phyloP scores from a whole-genome alignment of 345 rosid species.

The Combretum micranthum region DNA sequence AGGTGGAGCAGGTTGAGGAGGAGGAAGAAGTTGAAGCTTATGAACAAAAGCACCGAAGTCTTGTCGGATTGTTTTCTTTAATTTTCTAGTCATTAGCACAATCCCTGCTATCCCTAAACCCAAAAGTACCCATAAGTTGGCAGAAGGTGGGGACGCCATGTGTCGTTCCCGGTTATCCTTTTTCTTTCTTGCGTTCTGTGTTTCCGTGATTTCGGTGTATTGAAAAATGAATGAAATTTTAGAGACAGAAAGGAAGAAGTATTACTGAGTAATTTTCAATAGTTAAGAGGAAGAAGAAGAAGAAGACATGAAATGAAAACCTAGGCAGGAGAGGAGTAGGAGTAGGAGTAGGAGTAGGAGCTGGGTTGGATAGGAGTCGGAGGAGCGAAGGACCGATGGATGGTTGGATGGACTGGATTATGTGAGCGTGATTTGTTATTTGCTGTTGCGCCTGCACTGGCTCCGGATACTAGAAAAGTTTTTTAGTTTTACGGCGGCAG shows the following conservation, averaged over 20 bases:
- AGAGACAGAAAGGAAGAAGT: too few species aligned
- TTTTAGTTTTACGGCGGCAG: not conserved
- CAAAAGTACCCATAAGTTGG: slow-evolving; percentile 79
- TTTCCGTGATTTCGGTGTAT: too few species aligned
- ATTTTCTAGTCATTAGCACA: slow-evolving; percentile 45
- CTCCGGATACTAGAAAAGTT: not conserved
- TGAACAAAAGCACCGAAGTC: slow-evolving; percentile 91
- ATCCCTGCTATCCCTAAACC: slow-evolving; percentile 89
- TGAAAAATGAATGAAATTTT: too few species aligned
- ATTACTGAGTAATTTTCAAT: too few species aligned
- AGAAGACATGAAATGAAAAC: not conserved
- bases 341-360: not conserved
- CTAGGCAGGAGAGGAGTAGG: not conserved
- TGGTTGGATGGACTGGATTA: not conserved
- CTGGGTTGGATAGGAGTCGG: not conserved
- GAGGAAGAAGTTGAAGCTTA: slow-evolving; percentile 78
- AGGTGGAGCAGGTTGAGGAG: slow-evolving; percentile 97
- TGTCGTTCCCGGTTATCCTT: not conserved
- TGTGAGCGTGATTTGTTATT: not conserved
- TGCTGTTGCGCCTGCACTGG: not conserved
- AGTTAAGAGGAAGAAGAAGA: not conserved
- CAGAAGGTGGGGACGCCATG: slow-evolving; percentile 53
- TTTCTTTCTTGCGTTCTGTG: too few species aligned
- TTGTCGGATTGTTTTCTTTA: slow-evolving; percentile 54
- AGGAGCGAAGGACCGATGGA: not conserved